Percentiles rank a stretch among this genome's conserved stretches.
These are phyloP conservation scores for Plasmodium fragile DNA, from an alignment of 169 alveolate genomes.

Conservation along the genomic window DNA sequence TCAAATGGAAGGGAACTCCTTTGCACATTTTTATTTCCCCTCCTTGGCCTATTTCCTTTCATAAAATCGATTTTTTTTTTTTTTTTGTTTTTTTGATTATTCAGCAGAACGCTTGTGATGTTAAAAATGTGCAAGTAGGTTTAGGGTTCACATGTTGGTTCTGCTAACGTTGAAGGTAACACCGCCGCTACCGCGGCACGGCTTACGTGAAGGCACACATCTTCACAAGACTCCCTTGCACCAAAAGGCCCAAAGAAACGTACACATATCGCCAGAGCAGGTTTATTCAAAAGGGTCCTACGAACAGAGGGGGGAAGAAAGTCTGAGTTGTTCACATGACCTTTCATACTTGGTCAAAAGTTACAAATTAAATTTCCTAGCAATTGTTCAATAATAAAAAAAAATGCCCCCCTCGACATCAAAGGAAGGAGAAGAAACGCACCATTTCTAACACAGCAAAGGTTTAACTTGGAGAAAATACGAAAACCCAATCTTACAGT, in stretches of 20 bases:
- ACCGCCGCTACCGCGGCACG: neutral
- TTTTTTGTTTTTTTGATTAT: neutral
- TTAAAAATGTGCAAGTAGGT: neutral
- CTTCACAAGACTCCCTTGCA: neutral
- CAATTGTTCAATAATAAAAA: neutral
- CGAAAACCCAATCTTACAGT: neutral
- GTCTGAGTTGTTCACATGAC: neutral
- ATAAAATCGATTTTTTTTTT: neutral
- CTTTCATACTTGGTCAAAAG: neutral
- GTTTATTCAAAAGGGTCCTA: neutral
- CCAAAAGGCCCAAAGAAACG: neutral
- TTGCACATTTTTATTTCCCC: neutral
- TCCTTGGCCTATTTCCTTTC: neutral
- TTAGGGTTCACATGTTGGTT: neutral
- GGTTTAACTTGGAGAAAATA: neutral
- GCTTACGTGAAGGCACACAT: neutral
- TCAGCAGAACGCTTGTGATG: neutral
- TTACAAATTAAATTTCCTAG: neutral
- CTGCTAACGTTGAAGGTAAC: neutral
- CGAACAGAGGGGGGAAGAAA: neutral
- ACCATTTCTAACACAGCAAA: neutral
- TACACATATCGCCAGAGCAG: neutral
- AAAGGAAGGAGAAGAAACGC: neutral
- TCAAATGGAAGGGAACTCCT: neutral
- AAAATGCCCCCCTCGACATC: neutral